phyloP scores from a whole-genome alignment of 2,329 filamentous ascomycete species.

The Pseudogymnoascus destructans region DNA sequence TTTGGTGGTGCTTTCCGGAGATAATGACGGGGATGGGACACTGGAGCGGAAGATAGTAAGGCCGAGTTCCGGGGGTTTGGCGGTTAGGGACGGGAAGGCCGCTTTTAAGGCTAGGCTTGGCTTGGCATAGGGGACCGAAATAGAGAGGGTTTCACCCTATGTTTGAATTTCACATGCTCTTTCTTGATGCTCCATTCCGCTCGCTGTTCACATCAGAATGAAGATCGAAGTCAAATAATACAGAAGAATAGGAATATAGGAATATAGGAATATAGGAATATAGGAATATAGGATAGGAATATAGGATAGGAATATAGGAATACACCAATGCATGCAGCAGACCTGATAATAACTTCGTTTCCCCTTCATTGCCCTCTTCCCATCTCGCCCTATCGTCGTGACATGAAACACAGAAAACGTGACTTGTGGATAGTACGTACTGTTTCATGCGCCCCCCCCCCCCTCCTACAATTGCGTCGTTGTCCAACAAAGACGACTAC shows the following conservation, averaged over 20 bases:
- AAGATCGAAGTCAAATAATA: not conserved
- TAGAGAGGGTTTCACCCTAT: not conserved
- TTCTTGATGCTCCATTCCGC: not conserved
- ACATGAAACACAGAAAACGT: not conserved
- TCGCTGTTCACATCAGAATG: not conserved
- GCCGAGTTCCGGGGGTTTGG: not conserved
- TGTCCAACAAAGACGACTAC: not conserved
- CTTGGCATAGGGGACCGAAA: not conserved
- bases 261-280: not conserved
- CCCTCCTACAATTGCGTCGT: not conserved
- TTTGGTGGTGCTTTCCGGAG: not conserved
- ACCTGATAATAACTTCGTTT: not conserved
- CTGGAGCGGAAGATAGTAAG: not conserved
- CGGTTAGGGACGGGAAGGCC: not conserved
- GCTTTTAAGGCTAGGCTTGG: not conserved
- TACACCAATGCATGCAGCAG: not conserved
- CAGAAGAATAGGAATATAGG: not conserved
- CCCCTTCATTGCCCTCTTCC: not conserved
- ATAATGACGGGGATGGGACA: not conserved
- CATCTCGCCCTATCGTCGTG: not conserved
- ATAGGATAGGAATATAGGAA: not conserved
- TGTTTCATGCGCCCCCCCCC: conserved; percentile 1
- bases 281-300: not conserved
- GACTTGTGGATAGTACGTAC: not conserved
- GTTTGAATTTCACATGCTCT: not conserved